phyloP scores from a whole-genome alignment of 306 rosid genomes.

The Vigna reflexopilosa region DNA sequence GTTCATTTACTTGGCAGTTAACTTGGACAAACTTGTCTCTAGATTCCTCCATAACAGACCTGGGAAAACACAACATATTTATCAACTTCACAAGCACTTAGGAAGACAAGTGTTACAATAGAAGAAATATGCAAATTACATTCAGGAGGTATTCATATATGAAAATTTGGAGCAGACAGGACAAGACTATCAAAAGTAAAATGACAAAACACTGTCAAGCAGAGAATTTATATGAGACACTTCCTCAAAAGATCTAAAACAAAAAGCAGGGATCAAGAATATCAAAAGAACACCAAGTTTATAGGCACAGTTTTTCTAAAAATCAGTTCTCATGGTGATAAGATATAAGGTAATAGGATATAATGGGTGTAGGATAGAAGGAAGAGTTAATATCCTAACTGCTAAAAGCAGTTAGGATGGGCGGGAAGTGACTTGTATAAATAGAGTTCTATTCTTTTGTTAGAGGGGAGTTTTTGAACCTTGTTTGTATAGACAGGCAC shows the following conservation, averaged over 20 bases:
- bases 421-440: too few relatives aligned
- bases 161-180: conserved; percentile 21
- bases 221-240: conserved; percentile 28
- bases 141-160: conserved; percentile 9
- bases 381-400: too few relatives aligned
- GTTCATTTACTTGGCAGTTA: conserved; percentile 56
- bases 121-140: conserved; percentile 28
- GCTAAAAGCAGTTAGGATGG: too few relatives aligned
- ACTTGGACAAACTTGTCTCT: conserved; percentile 43
- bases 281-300: conserved; percentile 18
- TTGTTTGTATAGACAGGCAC: too few relatives aligned
- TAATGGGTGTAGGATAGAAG: too few relatives aligned
- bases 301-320: background rate
- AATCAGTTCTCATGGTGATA: background rate
- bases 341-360: too few relatives aligned
- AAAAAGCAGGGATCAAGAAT: conserved; percentile 22
- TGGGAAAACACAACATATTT: conserved; percentile 47
- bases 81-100: conserved; percentile 24
- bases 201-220: background rate
- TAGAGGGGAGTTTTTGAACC: too few relatives aligned
- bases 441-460: too few relatives aligned
- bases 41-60: conserved; percentile 59
- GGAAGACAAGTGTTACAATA: conserved; percentile 35
- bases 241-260: conserved; percentile 30
- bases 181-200: conserved; percentile 7